These are phyloP conservation scores for Alternaria sp. DNA, from an alignment of 2,329 filamentous ascomycete species.

Conservation along the genomic window DNA sequence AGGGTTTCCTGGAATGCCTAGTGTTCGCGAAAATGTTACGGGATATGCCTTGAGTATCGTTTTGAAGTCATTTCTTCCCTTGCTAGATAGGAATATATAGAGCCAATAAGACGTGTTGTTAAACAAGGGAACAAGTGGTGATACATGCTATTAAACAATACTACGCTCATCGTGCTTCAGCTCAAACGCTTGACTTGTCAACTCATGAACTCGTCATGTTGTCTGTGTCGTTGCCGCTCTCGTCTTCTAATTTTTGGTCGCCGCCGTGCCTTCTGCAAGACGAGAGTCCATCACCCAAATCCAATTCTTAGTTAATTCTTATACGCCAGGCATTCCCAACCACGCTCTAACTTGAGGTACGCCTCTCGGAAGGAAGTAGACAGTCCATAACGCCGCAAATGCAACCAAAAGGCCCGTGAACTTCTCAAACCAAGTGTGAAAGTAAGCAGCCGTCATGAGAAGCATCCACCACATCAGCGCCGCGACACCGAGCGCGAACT, in stretches of 20 bases:
- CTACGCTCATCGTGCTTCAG: slow-evolving; percentile 7
- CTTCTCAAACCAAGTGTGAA: slow-evolving; percentile 99
- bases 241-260: background rate
- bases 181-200: slow-evolving; percentile 9
- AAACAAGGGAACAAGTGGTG: background rate
- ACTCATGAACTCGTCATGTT: slow-evolving; percentile 1
- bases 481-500: slow-evolving; percentile 66
- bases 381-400: slow-evolving; percentile 54
- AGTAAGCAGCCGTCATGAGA: slow-evolving; percentile 97
- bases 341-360: slow-evolving; percentile 54
- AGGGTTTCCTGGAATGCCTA: background rate
- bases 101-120: background rate
- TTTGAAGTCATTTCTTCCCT: background rate
- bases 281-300: background rate
- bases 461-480: slow-evolving; percentile 91
- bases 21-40: background rate
- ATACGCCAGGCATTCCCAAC: slow-evolving; percentile 59
- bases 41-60: background rate
- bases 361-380: slow-evolving; percentile 60
- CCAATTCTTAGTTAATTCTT: slow-evolving; percentile 12
- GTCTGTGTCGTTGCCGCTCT: background rate
- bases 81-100: background rate
- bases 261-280: background rate
- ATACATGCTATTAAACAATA: slow-evolving; percentile 14
- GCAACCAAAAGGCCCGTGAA: slow-evolving; percentile 61